Evolutionary conservation across 1,139 yeast genomes (phyloP), one percentile per base, ranked within the genome.

Genomic region (Oligophagozyma castellii): DNA sequence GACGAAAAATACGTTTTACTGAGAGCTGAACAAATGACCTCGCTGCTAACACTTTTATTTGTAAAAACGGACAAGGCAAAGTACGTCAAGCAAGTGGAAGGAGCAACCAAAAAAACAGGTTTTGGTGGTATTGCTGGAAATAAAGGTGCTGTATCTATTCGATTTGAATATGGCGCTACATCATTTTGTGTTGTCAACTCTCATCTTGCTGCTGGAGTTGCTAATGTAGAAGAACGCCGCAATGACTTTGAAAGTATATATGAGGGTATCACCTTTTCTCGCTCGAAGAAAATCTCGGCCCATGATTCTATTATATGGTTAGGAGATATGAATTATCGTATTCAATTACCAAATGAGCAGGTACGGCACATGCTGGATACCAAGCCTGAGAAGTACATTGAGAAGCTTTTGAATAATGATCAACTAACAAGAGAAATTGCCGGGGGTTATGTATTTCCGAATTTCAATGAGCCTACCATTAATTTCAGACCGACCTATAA

Each of bases 61-160:
- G 72, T 73, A 16, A 73, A 69, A 35, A 66, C 70, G 23, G 64
- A 70, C 8, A 59, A 65, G 34, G 58, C 73, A 12, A 52, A 65
- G 4, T 56, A 67, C 35, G 63, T 81, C 11, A 65, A 76, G 16
- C 66, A 70, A 38, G 75, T 81, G 5, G 81, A 75, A 49, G 83
- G 93, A 22, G 65, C 80, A 13, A 67, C 73, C 19, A 89, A 84
- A 43, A 89, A 89, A 45, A 92, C 98, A 0, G 99, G 99, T 0
- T 61, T 89, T 30, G 94, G 94, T 12, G 96, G 96, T 11, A 71
- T 83, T 48, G 78, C 95, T 23, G 96, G 96, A 12, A 89, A 89
- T 48, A 89, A 89, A 53, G 99, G 99, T 19, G 95, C 89, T 2
- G 76, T 83, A 30, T 86, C 93, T 0, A 78, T 84, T 8, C 64